Evolutionary conservation across 2,329 filamentous ascomycete species (phyloP), one percentile per base, ranked within the genome.

Genomic region (Trichoderma atrobrunneum): DNA sequence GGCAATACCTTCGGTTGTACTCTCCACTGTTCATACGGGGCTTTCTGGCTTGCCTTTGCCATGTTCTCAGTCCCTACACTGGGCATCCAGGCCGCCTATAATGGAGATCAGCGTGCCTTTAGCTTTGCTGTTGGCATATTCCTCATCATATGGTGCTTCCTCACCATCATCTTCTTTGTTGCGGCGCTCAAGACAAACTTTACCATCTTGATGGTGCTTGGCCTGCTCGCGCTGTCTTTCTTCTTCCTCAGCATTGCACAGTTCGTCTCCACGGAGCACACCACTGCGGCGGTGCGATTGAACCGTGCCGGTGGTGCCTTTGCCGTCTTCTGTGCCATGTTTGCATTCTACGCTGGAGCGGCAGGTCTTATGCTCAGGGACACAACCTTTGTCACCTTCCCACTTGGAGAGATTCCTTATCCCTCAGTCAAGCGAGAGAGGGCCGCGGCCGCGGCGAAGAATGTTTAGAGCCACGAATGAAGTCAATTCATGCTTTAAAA

Each of bases 1-100:
- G 88, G 88, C n/a, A 90, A 90, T 81, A 89, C 87, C 12, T 90
- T 90, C 67, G 88, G 87, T 83, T 87, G 87, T 34, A 90, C 88
- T 7, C 86, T 89, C 10, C 87, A 90, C 72, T 87, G 86, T 56
- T 88, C 86, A 3, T 90, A 89, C 77, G 87, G 88, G 72, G 87
- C 87, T 73, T 90, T 90, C 82, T 90, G 88, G 88, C 84, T 90
- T 73, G 84, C 86, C 28, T 88, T 87, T 75, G 87, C 85, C 75
- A 88, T 90, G 81, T 87, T 89, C 74, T 81, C 87, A 21, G 86
- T 83, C 7, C 83, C 83, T 3, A 76, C 85, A 2, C 85, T 88
- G 5, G 87, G 85, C 65, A 88, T 90, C 75, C 81, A 82, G 59
- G 77, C 76, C 0, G 81, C 81, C 1, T 86, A 89, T 71, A 76